These are phyloP conservation scores for Mayamaea pseudoterrestris DNA, from an alignment of 108 stramenopile genomes.

Conservation along the genomic window DNA sequence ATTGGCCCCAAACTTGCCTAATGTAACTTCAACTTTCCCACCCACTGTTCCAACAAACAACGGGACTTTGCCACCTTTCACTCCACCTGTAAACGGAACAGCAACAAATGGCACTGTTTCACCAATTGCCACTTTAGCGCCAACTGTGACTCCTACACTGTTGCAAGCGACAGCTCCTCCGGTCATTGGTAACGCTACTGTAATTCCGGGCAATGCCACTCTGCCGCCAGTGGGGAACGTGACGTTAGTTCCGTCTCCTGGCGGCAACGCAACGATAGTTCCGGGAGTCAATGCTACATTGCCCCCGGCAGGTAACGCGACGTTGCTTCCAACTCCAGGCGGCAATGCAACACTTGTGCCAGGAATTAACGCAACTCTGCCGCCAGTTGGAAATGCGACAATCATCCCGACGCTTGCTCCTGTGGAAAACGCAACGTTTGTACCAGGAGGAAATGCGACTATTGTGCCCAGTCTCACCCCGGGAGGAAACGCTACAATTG, in stretches of 20 bases:
- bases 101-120: too few relatives aligned
- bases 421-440: too few relatives aligned
- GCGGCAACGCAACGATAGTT: background rate
- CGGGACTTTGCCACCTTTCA: background rate
- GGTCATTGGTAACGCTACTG: background rate
- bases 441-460: too few relatives aligned
- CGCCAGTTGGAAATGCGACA: too few relatives aligned
- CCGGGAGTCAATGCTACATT: background rate
- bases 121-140: background rate
- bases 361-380: too few relatives aligned
- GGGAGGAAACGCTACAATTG: too few relatives aligned
- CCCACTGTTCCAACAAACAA: background rate
- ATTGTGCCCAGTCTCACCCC: too few relatives aligned
- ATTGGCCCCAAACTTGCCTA: background rate
- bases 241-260: too few relatives aligned
- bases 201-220: background rate
- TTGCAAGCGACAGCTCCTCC: background rate
- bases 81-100: background rate
- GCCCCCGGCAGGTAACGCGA: background rate
- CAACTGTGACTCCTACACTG: background rate
- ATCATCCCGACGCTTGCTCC: too few relatives aligned
- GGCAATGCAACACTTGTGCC: too few relatives aligned
- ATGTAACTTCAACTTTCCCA: background rate
- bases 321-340: too few relatives aligned
- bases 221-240: background rate